Conservation (phyloP, 495 filamentous ascomycete genomes). For the Friedmanniomyces simplex region DNA sequence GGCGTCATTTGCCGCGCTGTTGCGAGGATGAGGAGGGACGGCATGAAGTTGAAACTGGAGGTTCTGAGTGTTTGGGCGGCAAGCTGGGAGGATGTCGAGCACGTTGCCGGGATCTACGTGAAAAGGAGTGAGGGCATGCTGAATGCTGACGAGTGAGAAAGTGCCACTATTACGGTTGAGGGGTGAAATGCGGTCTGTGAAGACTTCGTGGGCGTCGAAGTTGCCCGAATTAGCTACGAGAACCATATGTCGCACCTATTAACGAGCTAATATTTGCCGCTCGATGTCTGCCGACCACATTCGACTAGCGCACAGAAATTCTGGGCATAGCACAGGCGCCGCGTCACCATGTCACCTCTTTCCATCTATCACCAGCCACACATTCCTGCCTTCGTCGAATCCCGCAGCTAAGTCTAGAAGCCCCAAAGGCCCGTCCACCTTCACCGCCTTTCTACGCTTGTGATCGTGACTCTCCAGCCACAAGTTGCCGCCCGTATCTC, state of each 20-base stretch:
- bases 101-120: conserved; percentile 15
- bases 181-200: no score
- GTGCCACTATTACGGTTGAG: no score
- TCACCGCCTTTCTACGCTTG: neutral
- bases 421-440: neutral
- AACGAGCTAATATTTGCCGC: no score
- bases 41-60: conserved; percentile 35
- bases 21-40: conserved; percentile 40
- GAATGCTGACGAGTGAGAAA: neutral
- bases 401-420: neutral
- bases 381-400: neutral
- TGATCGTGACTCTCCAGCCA: neutral
- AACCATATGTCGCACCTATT: no score
- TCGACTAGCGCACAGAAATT: no score
- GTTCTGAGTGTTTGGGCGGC: conserved; percentile 45
- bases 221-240: no score
- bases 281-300: no score
- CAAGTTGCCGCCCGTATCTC: neutral
- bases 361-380: neutral
- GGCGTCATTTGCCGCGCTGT: conserved; percentile 42
- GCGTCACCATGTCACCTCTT: no score
- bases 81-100: conserved; percentile 43
- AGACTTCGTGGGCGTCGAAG: no score
- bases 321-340: no score
- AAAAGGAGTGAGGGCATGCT: neutral